phyloP scores from a whole-genome alignment of 202 grass and related monocot species.

The Elaeis oleifera region DNA sequence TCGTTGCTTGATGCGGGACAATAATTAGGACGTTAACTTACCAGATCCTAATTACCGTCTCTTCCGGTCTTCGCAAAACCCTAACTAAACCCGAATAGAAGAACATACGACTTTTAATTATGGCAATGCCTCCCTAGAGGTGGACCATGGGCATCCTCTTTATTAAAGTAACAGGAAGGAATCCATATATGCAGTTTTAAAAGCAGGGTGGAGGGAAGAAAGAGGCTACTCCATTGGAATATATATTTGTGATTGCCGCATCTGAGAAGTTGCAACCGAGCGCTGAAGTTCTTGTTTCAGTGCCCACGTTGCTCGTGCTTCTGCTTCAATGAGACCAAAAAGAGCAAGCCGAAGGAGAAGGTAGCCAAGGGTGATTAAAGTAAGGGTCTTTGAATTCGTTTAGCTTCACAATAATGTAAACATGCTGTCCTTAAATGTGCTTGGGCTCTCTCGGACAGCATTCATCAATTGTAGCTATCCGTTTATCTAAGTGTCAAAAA shows the following conservation, averaged over 20 bases:
- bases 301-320: constrained; percentile 50
- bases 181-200: no score
- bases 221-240: not conserved
- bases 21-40: no score
- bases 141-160: no score
- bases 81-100: no score
- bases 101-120: no score
- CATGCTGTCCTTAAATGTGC: no score
- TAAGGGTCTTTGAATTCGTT: not conserved
- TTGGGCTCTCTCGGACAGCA: not conserved
- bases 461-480: constrained; percentile 1
- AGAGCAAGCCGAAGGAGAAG: constrained; percentile 28
- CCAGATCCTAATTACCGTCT: no score
- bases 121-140: no score
- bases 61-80: no score
- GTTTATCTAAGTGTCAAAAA: constrained; percentile 11
- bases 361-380: constrained; percentile 1
- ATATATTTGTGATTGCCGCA: constrained; percentile 10
- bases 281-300: constrained; percentile 53
- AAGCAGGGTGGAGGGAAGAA: not conserved
- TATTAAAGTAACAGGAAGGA: no score
- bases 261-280: not conserved
- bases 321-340: constrained; percentile 43
- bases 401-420: no score
- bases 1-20: no score